Evolutionary conservation across 768 basidiomycete species (phyloP).

Genomic region (Lenzites betulinus): DNA sequence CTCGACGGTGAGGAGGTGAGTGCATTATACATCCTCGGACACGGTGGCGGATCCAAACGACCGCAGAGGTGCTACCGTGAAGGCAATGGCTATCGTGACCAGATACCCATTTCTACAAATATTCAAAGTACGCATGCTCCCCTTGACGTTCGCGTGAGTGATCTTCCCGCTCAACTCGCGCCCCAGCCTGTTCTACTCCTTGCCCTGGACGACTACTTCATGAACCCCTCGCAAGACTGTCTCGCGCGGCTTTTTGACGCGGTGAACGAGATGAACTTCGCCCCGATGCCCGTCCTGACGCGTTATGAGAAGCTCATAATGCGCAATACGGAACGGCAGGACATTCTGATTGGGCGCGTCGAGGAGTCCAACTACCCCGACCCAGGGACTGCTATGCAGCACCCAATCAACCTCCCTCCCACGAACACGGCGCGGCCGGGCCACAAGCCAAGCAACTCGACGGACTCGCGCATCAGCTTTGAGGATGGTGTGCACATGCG

Average conservation of each 20-base stretch:
- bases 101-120: slow-evolving; percentile 94
- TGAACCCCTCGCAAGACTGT: slow-evolving; percentile 85
- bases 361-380: slow-evolving; percentile 31
- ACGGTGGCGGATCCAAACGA: neutral
- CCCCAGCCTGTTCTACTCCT: slow-evolving; percentile 86
- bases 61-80: slow-evolving; percentile 85
- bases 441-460: slow-evolving; percentile 24
- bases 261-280: slow-evolving; percentile 88
- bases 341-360: slow-evolving; percentile 89
- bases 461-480: slow-evolving; percentile 65
- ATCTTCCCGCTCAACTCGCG: neutral
- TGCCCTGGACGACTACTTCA: slow-evolving; percentile 94
- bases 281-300: slow-evolving; percentile 74
- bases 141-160: neutral
- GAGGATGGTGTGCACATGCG: slow-evolving; percentile 66
- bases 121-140: slow-evolving; percentile 74
- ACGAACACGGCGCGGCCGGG: slow-evolving; percentile 3
- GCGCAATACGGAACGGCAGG: slow-evolving; percentile 88
- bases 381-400: slow-evolving; percentile 20
- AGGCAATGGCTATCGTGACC: slow-evolving; percentile 93
- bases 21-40: slow-evolving; percentile 33
- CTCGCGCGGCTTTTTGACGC: slow-evolving; percentile 90
- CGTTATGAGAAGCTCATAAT: slow-evolving; percentile 87
- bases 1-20: slow-evolving; percentile 68
- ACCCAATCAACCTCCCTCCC: neutral